Percentiles rank a stretch among this genome's conserved stretches.
phyloP scores from a whole-genome alignment of 495 filamentous ascomycete species.

The Aspergillus incahuasiensis region DNA sequence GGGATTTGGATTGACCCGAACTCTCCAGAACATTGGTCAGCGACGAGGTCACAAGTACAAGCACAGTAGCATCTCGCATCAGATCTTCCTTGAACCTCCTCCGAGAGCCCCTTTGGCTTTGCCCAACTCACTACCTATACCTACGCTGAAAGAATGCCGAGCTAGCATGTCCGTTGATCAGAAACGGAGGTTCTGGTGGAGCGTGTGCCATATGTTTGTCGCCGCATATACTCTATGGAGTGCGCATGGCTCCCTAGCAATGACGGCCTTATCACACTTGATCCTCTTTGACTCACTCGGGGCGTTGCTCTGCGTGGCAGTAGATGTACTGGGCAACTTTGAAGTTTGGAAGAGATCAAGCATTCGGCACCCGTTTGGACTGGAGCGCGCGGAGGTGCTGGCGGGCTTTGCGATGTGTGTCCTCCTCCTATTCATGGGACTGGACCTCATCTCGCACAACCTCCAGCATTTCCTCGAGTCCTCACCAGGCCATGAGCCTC shows the following conservation, averaged over 20 bases:
- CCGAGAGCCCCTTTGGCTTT: slow-evolving; percentile 81
- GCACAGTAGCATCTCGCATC: slow-evolving; percentile 91
- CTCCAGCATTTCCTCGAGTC: slow-evolving; percentile 79
- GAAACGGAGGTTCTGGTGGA: slow-evolving; percentile 78
- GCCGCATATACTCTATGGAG: slow-evolving; percentile 80
- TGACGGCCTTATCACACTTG: slow-evolving; percentile 88
- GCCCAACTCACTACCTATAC: slow-evolving; percentile 91
- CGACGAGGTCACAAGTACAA: slow-evolving; percentile 96
- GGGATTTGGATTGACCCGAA: neutral
- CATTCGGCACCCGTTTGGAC: slow-evolving; percentile 88
- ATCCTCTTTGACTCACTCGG: slow-evolving; percentile 93
- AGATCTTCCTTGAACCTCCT: slow-evolving; percentile 94
- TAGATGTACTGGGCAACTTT: slow-evolving; percentile 91
- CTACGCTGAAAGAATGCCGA: slow-evolving; percentile 80
- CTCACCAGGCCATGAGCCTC: slow-evolving; percentile 54
- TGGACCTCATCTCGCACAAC: slow-evolving; percentile 91
- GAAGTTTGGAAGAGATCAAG: slow-evolving; percentile 94
- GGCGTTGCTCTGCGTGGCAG: slow-evolving; percentile 85
- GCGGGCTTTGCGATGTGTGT: slow-evolving; percentile 97
- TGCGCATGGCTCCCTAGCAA: slow-evolving; percentile 79
- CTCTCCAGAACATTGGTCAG: slow-evolving; percentile 70
- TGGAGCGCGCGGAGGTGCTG: slow-evolving; percentile 87
- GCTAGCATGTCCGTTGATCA: slow-evolving; percentile 84
- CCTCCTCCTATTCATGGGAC: slow-evolving; percentile 89
- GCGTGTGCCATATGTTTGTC: slow-evolving; percentile 76